Percentiles rank a stretch among this genome's conserved stretches.
phyloP scores from a whole-genome alignment of 2,329 filamentous ascomycete species.

The Cylindrodendrum hubeiense region DNA sequence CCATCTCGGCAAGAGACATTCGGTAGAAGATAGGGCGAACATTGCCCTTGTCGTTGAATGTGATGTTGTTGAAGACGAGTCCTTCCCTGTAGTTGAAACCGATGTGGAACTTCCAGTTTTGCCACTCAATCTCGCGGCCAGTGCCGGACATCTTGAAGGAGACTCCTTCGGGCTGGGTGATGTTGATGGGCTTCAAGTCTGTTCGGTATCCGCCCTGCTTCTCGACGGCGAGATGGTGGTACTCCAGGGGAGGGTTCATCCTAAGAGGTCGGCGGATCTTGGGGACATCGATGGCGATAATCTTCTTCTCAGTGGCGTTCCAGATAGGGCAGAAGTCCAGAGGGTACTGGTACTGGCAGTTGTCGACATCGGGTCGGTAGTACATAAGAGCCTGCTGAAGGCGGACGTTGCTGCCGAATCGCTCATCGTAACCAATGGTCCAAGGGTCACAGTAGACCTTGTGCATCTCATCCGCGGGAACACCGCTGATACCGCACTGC shows the following conservation, averaged over 20 bases:
- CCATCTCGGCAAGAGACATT: constrained; percentile 92
- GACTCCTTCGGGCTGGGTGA: constrained; percentile 89
- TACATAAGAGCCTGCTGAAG: constrained; percentile 97
- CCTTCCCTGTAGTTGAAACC: constrained; percentile 97
- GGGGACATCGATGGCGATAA: constrained; percentile 88
- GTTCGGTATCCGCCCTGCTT: constrained; percentile 80
- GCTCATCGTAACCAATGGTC: constrained; percentile 95
- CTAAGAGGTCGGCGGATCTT: constrained; percentile 80
- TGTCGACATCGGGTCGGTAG: constrained; percentile 86
- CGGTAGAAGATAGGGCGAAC: constrained; percentile 88
- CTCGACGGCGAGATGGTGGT: constrained; percentile 80
- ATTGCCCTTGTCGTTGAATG: constrained; percentile 85
- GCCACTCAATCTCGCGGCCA: constrained; percentile 82
- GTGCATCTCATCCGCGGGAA: constrained; percentile 87
- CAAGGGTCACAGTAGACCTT: constrained; percentile 97
- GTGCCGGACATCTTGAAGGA: constrained; percentile 82
- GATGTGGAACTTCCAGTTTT: constrained; percentile 93
- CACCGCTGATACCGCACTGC: constrained; percentile 86
- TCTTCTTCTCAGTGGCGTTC: constrained; percentile 81
- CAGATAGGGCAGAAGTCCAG: constrained; percentile 96
- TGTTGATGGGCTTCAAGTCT: constrained; percentile 87
- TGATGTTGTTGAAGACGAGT: constrained; percentile 90
- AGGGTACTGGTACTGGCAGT: constrained; percentile 91
- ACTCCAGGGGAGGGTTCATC: constrained; percentile 80
- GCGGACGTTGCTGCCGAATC: constrained; percentile 82